These are phyloP conservation scores for Cyberlindnera mrakii DNA, from an alignment of 805 yeast genomes.

Conservation along the genomic window DNA sequence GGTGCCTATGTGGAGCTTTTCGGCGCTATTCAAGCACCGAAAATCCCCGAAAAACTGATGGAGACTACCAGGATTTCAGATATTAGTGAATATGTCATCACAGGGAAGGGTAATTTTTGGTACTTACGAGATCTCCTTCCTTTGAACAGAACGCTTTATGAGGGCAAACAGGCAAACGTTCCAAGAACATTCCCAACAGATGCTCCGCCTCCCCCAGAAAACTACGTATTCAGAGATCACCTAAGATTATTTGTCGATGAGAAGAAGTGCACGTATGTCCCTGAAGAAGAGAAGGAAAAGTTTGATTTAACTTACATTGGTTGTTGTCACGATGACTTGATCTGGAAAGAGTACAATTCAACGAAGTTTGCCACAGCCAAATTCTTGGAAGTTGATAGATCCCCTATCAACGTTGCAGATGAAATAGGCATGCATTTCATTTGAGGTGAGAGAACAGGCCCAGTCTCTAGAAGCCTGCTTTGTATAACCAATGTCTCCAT, in stretches of 20 bases:
- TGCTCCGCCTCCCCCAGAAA: slow-evolving; percentile 25
- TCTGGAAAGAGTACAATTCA: slow-evolving; percentile 33
- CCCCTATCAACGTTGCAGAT: slow-evolving; percentile 19
- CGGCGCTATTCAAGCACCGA: slow-evolving; percentile 31
- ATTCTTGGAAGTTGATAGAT: slow-evolving; percentile 11
- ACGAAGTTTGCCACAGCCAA: slow-evolving; percentile 24
- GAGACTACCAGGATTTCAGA: slow-evolving; percentile 9
- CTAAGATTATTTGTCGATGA: slow-evolving; percentile 33
- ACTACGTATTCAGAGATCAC: slow-evolving; percentile 30
- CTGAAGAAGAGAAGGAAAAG: slow-evolving; percentile 32
- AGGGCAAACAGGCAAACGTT: slow-evolving; percentile 45
- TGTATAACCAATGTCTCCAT: slow-evolving; percentile 27
- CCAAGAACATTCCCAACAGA: slow-evolving; percentile 39
- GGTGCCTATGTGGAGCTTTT: slow-evolving; percentile 57
- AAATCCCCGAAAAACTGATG: slow-evolving; percentile 13
- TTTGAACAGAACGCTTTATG: slow-evolving; percentile 47
- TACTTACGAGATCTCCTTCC: slow-evolving; percentile 44
- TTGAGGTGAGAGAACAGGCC: slow-evolving; percentile 30
- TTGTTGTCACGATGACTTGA: slow-evolving; percentile 33
- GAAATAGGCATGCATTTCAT: slow-evolving; percentile 14
- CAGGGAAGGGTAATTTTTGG: slow-evolving; percentile 42
- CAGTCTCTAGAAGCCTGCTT: slow-evolving; percentile 30
- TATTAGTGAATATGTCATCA: slow-evolving; percentile 25
- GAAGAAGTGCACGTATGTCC: slow-evolving; percentile 33
- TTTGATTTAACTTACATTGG: slow-evolving; percentile 33